Conservation (phyloP, 2,329 filamentous ascomycete species). For the Penicillium fuscoglaucum region DNA sequence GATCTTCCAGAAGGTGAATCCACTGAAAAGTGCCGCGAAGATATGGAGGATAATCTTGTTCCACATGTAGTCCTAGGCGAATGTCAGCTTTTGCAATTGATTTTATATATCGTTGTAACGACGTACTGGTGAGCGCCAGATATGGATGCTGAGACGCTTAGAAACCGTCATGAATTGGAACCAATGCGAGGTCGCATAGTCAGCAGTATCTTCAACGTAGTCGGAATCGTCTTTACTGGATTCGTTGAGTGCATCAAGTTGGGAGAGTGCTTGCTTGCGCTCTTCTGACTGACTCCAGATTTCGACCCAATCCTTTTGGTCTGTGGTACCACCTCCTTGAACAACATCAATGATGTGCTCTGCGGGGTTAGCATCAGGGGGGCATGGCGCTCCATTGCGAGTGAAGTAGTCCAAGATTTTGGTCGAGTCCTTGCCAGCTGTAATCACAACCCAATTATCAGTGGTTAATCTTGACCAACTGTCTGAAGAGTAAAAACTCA, state of each 20-base stretch:
- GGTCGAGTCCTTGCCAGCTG: slow-evolving; percentile 42
- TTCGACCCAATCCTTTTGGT: slow-evolving; percentile 35
- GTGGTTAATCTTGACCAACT: too few species aligned
- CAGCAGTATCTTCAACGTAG: slow-evolving; percentile 35
- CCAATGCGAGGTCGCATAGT: slow-evolving; percentile 42
- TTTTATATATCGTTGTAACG: too few species aligned
- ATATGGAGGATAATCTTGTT: slow-evolving; percentile 56
- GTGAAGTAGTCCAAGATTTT: slow-evolving; percentile 52
- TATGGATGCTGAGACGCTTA: slow-evolving; percentile 34
- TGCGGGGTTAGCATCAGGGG: slow-evolving; percentile 55
- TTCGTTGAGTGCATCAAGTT: slow-evolving; percentile 31
- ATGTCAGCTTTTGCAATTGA: neutral
- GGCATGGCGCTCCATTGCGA: slow-evolving; percentile 56
- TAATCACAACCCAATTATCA: neutral
- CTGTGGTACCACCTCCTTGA: slow-evolving; percentile 28
- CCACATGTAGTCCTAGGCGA: slow-evolving; percentile 44
- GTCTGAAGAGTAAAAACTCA: slow-evolving; percentile 14
- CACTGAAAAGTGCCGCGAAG: slow-evolving; percentile 58
- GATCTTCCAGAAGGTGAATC: slow-evolving; percentile 63
- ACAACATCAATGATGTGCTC: slow-evolving; percentile 47
- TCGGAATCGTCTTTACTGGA: slow-evolving; percentile 19
- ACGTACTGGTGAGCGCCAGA: slow-evolving; percentile 38
- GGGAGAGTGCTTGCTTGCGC: slow-evolving; percentile 25
- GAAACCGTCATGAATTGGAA: slow-evolving; percentile 43
- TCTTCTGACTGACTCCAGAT: slow-evolving; percentile 35